These are phyloP conservation scores for Mucor saturninus DNA, from an alignment of 371 early-diverging fungal species.

Conservation along the genomic window DNA sequence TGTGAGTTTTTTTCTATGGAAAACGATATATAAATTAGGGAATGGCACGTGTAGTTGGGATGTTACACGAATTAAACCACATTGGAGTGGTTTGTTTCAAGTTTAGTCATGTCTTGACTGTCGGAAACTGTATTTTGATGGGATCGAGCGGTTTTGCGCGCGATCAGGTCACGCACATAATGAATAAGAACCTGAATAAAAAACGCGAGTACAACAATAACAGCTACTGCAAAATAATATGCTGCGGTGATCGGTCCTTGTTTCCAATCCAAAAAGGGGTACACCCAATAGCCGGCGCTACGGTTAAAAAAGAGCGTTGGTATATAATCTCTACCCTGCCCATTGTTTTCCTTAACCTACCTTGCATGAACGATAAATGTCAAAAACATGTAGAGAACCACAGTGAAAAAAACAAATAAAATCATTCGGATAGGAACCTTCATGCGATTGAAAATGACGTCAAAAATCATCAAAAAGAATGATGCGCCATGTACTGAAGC, in stretches of 20 bases:
- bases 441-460: constrained; percentile 59
- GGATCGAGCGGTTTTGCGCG: constrained; percentile 3
- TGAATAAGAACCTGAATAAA: constrained; percentile 51
- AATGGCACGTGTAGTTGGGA: not conserved
- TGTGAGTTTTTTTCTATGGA: not conserved
- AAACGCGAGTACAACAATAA: constrained; percentile 42
- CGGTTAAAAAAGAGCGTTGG: not conserved
- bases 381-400: constrained; percentile 56
- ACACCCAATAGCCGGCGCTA: constrained; percentile 51
- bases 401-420: constrained; percentile 37
- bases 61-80: constrained; percentile 1
- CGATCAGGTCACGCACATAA: constrained; percentile 40
- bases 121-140: not conserved
- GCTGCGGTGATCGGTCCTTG: constrained; percentile 49
- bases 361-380: constrained; percentile 52
- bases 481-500: constrained; percentile 59
- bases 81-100: not conserved
- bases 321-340: no score
- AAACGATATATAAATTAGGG: not conserved
- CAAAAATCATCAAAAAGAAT: constrained; percentile 53
- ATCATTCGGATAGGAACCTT: constrained; percentile 46
- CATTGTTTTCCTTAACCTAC: constrained; percentile 20
- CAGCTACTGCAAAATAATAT: constrained; percentile 49
- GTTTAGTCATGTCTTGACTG: not conserved
- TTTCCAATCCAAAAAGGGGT: constrained; percentile 59